Conservation (phyloP, 2,329 filamentous ascomycete species). For the Arthrobotrys iridis region DNA sequence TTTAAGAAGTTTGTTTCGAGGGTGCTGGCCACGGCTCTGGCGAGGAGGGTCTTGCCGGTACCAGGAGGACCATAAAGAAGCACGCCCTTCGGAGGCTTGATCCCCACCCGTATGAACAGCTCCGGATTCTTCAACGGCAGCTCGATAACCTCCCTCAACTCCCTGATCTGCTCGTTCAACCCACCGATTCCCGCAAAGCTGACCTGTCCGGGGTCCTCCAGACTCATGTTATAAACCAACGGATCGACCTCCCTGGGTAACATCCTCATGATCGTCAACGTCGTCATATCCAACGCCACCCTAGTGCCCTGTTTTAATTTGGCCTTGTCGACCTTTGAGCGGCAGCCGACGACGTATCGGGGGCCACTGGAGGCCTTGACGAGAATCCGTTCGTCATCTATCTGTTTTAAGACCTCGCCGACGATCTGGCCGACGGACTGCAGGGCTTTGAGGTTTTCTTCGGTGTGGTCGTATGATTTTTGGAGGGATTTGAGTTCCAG, state of each 20-base stretch:
- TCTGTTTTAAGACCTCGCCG: conserved; percentile 96
- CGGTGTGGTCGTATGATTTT: conserved; percentile 93
- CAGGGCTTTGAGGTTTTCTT: conserved; percentile 99
- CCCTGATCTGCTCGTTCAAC: conserved; percentile 96
- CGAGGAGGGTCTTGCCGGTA: conserved; percentile 94
- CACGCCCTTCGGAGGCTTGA: conserved; percentile 98
- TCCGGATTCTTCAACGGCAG: conserved; percentile 98
- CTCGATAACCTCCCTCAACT: conserved; percentile 97
- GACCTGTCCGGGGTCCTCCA: conserved; percentile 96
- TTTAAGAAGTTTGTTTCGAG: conserved; percentile 98
- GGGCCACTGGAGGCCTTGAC: conserved; percentile 98
- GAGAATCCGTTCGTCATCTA: conserved; percentile 93
- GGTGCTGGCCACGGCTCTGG: conserved; percentile 93
- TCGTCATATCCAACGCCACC: conserved; percentile 98
- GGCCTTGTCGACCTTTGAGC: conserved; percentile 95
- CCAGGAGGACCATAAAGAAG: conserved; percentile 94
- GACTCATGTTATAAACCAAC: conserved; percentile 99
- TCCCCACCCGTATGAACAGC: conserved; percentile 93
- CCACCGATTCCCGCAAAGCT: conserved; percentile 98
- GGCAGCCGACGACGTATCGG: conserved; percentile 96
- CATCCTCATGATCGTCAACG: conserved; percentile 99
- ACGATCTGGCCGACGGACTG: conserved; percentile 99
- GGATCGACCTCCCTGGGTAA: conserved; percentile 97
- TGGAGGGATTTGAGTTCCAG: conserved; percentile 96
- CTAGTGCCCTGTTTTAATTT: conserved; percentile 99